phyloP scores from a whole-genome alignment of 1,284 basidiomycete species.

The Microbotryum intermedium region DNA sequence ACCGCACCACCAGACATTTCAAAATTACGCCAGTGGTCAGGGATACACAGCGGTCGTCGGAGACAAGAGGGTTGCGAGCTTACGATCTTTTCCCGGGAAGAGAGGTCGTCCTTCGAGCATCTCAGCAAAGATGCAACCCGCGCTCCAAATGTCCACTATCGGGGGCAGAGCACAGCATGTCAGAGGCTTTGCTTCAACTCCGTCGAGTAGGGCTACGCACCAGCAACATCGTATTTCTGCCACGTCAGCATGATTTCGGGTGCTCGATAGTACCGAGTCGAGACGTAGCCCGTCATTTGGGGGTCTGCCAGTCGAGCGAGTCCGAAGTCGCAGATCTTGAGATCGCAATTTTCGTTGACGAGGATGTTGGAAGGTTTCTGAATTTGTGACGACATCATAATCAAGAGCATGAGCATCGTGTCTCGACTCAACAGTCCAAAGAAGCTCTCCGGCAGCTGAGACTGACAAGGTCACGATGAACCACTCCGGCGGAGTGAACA shows the following conservation, averaged over 20 bases:
- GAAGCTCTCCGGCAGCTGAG: not conserved
- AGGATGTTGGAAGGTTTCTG: constrained; percentile 99
- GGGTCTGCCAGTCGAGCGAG: constrained; percentile 88
- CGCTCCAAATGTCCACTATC: constrained; percentile 91
- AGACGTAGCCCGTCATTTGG: constrained; percentile 99
- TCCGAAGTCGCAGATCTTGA: constrained; percentile 99
- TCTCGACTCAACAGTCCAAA: too few species aligned
- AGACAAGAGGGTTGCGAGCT: constrained; percentile 31
- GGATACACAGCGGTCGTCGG: not conserved
- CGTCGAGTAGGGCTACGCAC: constrained; percentile 35
- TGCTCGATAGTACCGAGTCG: constrained; percentile 95
- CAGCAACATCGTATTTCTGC: constrained; percentile 99
- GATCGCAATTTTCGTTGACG: constrained; percentile 98
- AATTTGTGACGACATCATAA: not conserved
- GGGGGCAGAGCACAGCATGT: constrained; percentile 13
- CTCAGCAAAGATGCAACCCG: constrained; percentile 98
- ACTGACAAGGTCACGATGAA: constrained; percentile 86
- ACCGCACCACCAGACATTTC: too few species aligned
- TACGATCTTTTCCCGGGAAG: constrained; percentile 93
- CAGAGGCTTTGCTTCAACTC: constrained; percentile 33
- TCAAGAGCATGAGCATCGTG: too few species aligned
- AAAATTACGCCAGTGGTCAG: not conserved
- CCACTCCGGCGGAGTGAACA: constrained; percentile 97
- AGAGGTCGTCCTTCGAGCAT: constrained; percentile 98
- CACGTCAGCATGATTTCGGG: constrained; percentile 99